Evolutionary conservation across 768 basidiomycete genomes (phyloP).

Genomic region (Boletus patriciae): DNA sequence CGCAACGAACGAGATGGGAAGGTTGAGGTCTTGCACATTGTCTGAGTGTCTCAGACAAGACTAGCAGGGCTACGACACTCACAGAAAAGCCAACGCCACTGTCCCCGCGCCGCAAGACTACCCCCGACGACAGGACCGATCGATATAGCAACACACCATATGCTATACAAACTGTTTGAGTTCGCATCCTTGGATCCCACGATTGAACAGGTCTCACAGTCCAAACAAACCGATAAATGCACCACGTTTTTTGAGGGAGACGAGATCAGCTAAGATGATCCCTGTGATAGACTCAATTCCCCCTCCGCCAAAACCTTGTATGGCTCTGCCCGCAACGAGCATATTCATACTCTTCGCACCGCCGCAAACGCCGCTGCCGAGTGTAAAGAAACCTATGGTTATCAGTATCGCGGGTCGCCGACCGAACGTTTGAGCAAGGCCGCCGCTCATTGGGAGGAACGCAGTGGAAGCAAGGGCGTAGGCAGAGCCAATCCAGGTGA

Average conservation of each 20-base stretch:
- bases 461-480: neutral
- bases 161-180: neutral
- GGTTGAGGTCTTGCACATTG: slow-evolving; percentile 35
- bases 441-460: neutral
- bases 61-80: neutral
- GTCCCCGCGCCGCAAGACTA: neutral
- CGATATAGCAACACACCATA: neutral
- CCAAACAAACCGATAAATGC: neutral
- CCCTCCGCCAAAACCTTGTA: neutral
- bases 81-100: neutral
- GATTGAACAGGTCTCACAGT: neutral
- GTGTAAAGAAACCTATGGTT: neutral
- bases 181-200: neutral
- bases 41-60: neutral
- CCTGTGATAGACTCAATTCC: neutral
- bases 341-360: neutral
- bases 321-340: neutral
- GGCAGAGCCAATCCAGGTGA: neutral
- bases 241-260: neutral
- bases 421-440: neutral
- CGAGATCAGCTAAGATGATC: neutral
- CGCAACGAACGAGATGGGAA: slow-evolving; percentile 24
- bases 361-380: neutral
- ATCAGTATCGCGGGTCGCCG: neutral
- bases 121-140: neutral